Conservation (phyloP, 345 rosid species). For the Punica granatum region DNA sequence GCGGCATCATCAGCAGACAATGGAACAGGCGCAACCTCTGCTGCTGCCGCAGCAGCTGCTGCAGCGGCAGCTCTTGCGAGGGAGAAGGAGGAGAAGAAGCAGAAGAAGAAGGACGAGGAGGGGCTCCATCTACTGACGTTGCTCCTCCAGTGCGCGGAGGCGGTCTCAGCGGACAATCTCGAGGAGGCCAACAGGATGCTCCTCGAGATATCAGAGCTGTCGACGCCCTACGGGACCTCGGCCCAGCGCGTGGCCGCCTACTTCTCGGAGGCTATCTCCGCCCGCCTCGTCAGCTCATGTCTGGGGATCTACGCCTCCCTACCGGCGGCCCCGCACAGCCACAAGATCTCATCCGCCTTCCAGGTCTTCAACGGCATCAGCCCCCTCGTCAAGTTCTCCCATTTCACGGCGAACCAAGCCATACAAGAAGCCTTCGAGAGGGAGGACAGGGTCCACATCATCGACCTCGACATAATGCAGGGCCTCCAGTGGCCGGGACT, state of each 20-base stretch:
- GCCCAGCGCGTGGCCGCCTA: constrained; percentile 98
- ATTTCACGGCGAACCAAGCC: constrained; percentile 95
- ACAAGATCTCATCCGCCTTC: constrained; percentile 87
- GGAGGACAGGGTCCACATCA: constrained; percentile 90
- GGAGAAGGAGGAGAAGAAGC: constrained; percentile 69
- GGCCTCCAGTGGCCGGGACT: constrained; percentile 99
- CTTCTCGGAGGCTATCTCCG: constrained; percentile 97
- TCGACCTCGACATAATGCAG: constrained; percentile 96
- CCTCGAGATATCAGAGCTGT: constrained; percentile 77
- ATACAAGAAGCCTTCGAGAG: constrained; percentile 95
- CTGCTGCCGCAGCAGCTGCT: constrained; percentile 21
- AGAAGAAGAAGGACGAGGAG: constrained; percentile 80
- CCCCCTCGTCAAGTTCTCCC: constrained; percentile 95
- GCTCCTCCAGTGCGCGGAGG: constrained; percentile 95
- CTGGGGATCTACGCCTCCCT: constrained; percentile 71
- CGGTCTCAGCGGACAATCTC: constrained; percentile 76
- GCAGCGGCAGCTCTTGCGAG: constrained; percentile 24
- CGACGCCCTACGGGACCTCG: constrained; percentile 91
- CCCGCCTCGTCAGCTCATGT: constrained; percentile 78
- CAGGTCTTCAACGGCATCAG: constrained; percentile 97
- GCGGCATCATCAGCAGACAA: constrained; percentile 19
- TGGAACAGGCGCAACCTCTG: constrained; percentile 11
- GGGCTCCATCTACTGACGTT: constrained; percentile 88
- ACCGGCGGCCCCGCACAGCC: constrained; percentile 68
- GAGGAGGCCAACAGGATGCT: constrained; percentile 92